Percentiles rank a stretch among this genome's conserved stretches.
phyloP scores from a whole-genome alignment of 148 eudicot genomes.

The Fallopia convolvulus region DNA sequence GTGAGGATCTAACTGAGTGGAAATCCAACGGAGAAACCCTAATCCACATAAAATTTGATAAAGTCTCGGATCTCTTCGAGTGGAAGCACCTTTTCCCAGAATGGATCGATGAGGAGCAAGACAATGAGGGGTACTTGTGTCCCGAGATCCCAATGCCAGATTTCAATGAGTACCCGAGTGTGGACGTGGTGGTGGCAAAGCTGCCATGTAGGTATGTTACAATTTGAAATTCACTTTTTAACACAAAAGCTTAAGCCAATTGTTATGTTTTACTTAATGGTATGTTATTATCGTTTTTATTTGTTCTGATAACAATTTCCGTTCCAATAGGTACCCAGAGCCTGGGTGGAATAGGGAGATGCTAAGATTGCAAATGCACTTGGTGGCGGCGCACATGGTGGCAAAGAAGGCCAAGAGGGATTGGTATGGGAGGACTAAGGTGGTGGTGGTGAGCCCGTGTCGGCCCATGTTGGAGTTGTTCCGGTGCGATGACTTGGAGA shows the following conservation, averaged over 20 bases:
- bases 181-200: constrained; percentile 67
- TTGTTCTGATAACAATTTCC: background rate
- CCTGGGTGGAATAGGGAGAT: constrained; percentile 74
- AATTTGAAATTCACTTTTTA: background rate
- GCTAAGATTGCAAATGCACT: constrained; percentile 63
- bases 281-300: background rate
- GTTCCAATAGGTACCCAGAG: constrained; percentile 20
- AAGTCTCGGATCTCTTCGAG: constrained; percentile 48
- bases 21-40: constrained; percentile 27
- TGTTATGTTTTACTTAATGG: background rate
- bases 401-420: constrained; percentile 52
- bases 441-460: constrained; percentile 72
- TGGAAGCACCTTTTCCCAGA: constrained; percentile 90
- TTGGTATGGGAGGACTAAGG: constrained; percentile 41
- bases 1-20: constrained; percentile 64
- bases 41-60: constrained; percentile 34
- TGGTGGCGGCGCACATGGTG: constrained; percentile 51
- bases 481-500: constrained; percentile 67
- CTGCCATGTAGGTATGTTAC: constrained; percentile 45
- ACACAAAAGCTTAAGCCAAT: background rate
- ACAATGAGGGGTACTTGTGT: constrained; percentile 49
- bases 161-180: constrained; percentile 24
- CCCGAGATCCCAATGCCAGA: constrained; percentile 85
- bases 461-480: constrained; percentile 90
- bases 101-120: constrained; percentile 95